phyloP scores from a whole-genome alignment of 495 filamentous ascomycete species.

The Hypomontagnella monticulosa region DNA sequence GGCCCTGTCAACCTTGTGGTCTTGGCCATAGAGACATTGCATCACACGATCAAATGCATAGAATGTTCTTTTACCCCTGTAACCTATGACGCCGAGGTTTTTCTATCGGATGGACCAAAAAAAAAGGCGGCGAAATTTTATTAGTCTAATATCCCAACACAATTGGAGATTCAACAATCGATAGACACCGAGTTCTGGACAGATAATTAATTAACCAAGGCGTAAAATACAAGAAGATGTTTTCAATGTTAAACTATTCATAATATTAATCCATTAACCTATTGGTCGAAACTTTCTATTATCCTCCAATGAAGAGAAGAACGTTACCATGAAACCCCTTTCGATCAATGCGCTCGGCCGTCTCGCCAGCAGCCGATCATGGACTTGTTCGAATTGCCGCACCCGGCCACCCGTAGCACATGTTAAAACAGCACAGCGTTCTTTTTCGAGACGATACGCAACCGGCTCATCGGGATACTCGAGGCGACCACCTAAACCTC shows the following conservation, averaged over 20 bases:
- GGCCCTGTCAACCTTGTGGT: not conserved
- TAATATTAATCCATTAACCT: slow-evolving; percentile 15
- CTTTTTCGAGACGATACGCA: slow-evolving; percentile 46
- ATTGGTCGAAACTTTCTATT: not conserved
- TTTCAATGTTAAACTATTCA: slow-evolving; percentile 25
- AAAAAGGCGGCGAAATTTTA: slow-evolving; percentile 39
- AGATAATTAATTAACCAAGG: slow-evolving; percentile 2
- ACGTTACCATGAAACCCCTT: slow-evolving; percentile 46
- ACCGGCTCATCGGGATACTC: slow-evolving; percentile 37
- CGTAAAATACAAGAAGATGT: slow-evolving; percentile 31
- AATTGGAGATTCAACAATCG: slow-evolving; percentile 38
- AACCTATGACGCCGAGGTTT: slow-evolving; percentile 44
- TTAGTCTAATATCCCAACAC: slow-evolving; percentile 38
- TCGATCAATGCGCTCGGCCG: slow-evolving; percentile 43
- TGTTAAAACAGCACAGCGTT: slow-evolving; percentile 39
- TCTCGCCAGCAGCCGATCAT: slow-evolving; percentile 43
- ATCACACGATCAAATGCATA: slow-evolving; percentile 29
- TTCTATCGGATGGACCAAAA: slow-evolving; percentile 26
- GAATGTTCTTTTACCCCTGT: slow-evolving; percentile 36
- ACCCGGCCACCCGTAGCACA: slow-evolving; percentile 39
- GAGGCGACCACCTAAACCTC: slow-evolving; percentile 25
- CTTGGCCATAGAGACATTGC: slow-evolving; percentile 19
- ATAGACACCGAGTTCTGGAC: slow-evolving; percentile 18
- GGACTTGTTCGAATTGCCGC: slow-evolving; percentile 58
- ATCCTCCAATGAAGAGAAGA: slow-evolving; percentile 27